Evolutionary conservation across 129 eudicot genomes (phyloP).

Genomic region (Deinandra increscens): DNA sequence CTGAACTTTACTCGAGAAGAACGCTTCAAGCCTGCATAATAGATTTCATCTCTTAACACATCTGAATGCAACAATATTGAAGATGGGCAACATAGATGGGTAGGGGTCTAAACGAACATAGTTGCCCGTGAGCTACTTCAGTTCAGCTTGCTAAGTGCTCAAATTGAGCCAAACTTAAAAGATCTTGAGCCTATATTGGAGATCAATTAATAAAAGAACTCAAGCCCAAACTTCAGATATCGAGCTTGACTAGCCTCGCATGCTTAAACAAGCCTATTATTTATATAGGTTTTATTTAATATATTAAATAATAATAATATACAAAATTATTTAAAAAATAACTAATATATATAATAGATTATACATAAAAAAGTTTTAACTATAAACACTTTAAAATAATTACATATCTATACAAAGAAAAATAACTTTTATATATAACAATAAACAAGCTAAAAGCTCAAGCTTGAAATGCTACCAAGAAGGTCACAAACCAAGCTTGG

Average conservation of each 20-base stretch:
- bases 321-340: too few relatives aligned
- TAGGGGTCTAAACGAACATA: background rate
- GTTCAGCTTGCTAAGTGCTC: background rate
- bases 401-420: background rate
- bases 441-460: background rate
- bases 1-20: constrained; percentile 68
- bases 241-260: background rate
- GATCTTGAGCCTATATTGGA: background rate
- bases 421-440: too few relatives aligned
- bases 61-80: background rate
- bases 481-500: too few relatives aligned
- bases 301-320: background rate
- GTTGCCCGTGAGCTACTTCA: background rate
- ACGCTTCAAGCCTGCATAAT: constrained; percentile 67
- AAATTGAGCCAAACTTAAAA: background rate
- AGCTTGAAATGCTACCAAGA: background rate
- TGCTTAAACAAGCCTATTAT: background rate
- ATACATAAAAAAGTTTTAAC: background rate
- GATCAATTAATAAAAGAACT: background rate
- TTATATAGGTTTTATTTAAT: background rate
- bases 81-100: background rate
- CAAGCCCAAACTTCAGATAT: background rate
- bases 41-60: background rate
- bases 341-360: background rate
- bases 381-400: background rate